Base-by-base conservation (phyloP, 225 moss, liverwort and hornwort genomes). In the Pseudoscleropodium purum region DNA sequence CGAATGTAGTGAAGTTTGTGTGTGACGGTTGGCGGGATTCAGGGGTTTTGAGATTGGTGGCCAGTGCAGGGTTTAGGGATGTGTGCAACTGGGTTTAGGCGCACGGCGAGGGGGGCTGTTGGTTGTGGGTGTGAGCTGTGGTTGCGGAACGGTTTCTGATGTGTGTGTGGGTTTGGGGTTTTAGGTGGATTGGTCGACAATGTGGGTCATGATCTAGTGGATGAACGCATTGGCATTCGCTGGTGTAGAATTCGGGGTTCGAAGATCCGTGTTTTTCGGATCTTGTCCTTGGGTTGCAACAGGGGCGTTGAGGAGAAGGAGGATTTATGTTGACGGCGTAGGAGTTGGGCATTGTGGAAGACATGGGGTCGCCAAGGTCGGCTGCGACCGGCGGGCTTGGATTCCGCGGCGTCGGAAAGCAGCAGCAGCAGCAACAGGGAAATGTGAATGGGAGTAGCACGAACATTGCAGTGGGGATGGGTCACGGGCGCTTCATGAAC, bases 401-500 rank as follows among this genome's bases (percentile, higher is more conserved):
- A 7, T 94, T 91, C 86, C 94, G 93, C 39, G 91, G 91, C 19
- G 91, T 85, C 29, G 89, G 85, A 59, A 90, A 91, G 63, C 89
- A 88, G 70, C 88, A 88, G 59, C 57, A 59, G 69, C 68, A 78
- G 31, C 79, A 79, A 21, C 68, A 63, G 47, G 87, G 79, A 47
- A 65, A 16, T 63, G 75, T 5, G 69, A 88, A 90, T 59, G 93
- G 90, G 41, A 93, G 94, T 45, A 94, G 91, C 47, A 62, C 90
- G 5, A 89, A 52, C 79, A 91, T 91, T 9, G 83, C 93, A 8
- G 89, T 91, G 18, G 89, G 83, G 77, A 86, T 90, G 86, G 91
- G 90, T 8, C 95, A 94, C 76, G 98, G 96, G 54, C 92, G 96
- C 13, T 97, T 93, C 87, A 93, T 92, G 86, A 94, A 97, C 41